phyloP scores from a whole-genome alignment of 331 rosid genomes.

The Cydonia oblonga region DNA sequence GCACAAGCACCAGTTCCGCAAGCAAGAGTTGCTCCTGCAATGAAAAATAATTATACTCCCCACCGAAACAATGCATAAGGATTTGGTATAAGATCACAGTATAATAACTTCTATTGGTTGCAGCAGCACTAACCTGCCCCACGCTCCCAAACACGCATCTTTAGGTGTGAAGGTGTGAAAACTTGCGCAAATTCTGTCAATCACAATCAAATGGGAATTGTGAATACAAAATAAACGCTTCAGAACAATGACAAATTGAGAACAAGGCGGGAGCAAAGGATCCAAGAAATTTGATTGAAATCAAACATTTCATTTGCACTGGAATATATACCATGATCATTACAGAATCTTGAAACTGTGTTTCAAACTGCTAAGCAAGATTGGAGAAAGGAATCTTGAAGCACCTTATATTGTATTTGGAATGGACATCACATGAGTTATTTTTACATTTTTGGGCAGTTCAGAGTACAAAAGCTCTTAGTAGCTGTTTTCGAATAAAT shows the following conservation, averaged over 20 bases:
- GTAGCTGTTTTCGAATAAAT: not conserved
- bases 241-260: not conserved
- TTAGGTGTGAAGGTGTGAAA: constrained; percentile 59
- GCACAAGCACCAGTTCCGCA: constrained; percentile 99
- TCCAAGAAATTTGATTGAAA: not conserved
- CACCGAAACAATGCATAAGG: not conserved
- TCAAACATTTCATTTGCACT: not conserved
- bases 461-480: not conserved
- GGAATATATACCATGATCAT: not conserved
- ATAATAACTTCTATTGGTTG: not conserved
- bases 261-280: not conserved
- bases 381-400: not conserved
- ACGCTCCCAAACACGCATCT: constrained; percentile 98
- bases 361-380: not conserved
- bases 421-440: not conserved
- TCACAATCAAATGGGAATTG: constrained; percentile 4
- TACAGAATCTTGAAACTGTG: not conserved
- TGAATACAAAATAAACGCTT: not conserved
- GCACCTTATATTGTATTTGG: not conserved
- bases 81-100: not conserved
- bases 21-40: constrained; percentile 82
- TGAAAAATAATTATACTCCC: not conserved
- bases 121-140: constrained; percentile 64
- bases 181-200: constrained; percentile 85
- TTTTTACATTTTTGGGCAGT: not conserved